These are phyloP conservation scores for Pseudomonodictys pantanalensis DNA, from an alignment of 495 filamentous ascomycete genomes.

Conservation along the genomic window DNA sequence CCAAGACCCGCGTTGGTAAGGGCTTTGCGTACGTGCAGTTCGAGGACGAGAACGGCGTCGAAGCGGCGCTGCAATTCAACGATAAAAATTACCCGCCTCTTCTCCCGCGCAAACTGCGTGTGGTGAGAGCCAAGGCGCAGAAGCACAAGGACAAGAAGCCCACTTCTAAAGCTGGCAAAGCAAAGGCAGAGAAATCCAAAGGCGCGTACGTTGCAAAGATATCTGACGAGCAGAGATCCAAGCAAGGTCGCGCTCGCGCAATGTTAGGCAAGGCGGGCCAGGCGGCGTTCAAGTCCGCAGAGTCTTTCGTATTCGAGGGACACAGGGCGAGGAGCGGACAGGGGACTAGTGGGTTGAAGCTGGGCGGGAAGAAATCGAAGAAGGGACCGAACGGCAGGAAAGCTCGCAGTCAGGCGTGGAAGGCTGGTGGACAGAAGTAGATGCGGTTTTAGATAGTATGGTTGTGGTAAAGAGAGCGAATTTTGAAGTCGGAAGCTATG, in stretches of 20 bases:
- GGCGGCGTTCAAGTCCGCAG: slow-evolving; percentile 55
- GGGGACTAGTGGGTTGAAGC: slow-evolving; percentile 51
- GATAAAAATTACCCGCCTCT: slow-evolving; percentile 91
- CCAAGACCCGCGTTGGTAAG: slow-evolving; percentile 87
- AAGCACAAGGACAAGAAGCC: slow-evolving; percentile 60
- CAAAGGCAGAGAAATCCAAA: slow-evolving; percentile 39
- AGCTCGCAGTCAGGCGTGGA: neutral
- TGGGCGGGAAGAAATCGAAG: slow-evolving; percentile 55
- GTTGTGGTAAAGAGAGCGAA: no score
- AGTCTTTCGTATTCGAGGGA: slow-evolving; percentile 84
- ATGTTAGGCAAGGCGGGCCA: slow-evolving; percentile 73
- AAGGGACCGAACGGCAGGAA: neutral
- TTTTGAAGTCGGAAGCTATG: no score
- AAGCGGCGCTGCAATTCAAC: slow-evolving; percentile 78
- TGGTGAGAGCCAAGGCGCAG: slow-evolving; percentile 75
- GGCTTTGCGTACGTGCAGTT: slow-evolving; percentile 99
- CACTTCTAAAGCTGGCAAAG: neutral
- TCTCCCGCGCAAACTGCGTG: slow-evolving; percentile 82
- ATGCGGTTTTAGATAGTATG: no score
- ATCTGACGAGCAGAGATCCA: slow-evolving; percentile 64
- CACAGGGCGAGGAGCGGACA: slow-evolving; percentile 70
- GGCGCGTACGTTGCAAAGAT: slow-evolving; percentile 58
- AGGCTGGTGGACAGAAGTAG: neutral
- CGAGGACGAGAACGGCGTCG: slow-evolving; percentile 79
- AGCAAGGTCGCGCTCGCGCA: slow-evolving; percentile 74